phyloP scores from a whole-genome alignment of 176 grass and related monocot species.

The Avena atlantica region DNA sequence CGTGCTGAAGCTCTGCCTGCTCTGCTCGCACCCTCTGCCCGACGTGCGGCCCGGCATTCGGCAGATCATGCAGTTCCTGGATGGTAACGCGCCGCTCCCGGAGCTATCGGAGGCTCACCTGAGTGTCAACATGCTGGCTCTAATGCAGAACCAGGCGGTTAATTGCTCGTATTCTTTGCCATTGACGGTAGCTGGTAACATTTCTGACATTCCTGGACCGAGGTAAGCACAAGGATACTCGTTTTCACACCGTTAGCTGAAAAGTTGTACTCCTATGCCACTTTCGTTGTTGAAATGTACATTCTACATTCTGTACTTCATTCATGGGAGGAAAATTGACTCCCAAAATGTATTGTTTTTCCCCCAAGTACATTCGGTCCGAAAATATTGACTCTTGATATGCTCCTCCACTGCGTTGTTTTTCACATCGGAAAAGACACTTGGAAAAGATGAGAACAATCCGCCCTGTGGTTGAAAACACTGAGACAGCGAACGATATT shows the following conservation, averaged over 20 bases:
- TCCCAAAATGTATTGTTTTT: neutral
- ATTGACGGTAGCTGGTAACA: constrained; percentile 17
- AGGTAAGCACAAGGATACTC: constrained; percentile 14
- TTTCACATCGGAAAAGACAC: neutral
- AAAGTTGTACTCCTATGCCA: neutral
- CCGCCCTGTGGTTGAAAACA: neutral
- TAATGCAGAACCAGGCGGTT: constrained; percentile 25
- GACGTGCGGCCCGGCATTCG: constrained; percentile 42
- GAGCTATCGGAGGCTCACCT: constrained; percentile 32
- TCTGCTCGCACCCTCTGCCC: constrained; percentile 56
- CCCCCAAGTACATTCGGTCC: neutral
- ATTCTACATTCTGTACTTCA: neutral
- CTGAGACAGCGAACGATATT: neutral
- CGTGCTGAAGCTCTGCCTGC: constrained; percentile 41
- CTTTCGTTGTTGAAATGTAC: neutral
- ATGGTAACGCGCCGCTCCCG: constrained; percentile 21
- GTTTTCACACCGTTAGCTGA: neutral
- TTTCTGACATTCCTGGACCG: constrained; percentile 39
- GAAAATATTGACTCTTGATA: neutral
- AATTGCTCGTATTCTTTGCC: neutral
- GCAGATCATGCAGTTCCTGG: constrained; percentile 45
- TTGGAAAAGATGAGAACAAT: neutral
- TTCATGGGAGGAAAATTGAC: neutral
- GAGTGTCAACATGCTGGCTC: constrained; percentile 1
- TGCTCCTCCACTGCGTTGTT: neutral